Percentiles rank a stretch among this genome's conserved stretches.
These are phyloP conservation scores for Microthyrium microscopicum DNA, from an alignment of 2,329 filamentous ascomycete species.

Conservation along the genomic window DNA sequence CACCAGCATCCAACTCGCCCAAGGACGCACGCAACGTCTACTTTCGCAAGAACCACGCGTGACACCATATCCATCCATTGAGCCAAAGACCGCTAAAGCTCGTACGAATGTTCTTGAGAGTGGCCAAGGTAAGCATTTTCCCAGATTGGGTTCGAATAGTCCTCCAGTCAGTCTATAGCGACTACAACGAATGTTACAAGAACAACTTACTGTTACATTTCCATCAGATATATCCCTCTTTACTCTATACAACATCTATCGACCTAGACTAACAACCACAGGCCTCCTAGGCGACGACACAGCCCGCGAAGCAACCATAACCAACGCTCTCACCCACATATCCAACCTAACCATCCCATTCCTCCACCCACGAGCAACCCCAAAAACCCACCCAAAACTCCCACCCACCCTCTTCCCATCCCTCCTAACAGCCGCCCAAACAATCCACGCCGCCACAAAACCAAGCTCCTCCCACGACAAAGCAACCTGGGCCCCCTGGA, in stretches of 20 bases:
- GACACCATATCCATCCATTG: slow-evolving; percentile 36
- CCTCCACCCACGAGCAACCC: neutral
- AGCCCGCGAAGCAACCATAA: neutral
- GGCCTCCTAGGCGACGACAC: neutral
- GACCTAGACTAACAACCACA: neutral
- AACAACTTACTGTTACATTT: slow-evolving; percentile 19
- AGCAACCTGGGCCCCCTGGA: no score
- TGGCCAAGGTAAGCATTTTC: slow-evolving; percentile 14
- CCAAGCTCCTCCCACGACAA: no score
- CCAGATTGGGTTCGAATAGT: neutral
- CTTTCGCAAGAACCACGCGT: slow-evolving; percentile 29
- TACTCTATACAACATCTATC: neutral
- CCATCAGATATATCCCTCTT: neutral
- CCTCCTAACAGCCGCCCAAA: neutral
- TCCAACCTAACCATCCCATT: no score
- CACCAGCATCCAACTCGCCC: slow-evolving; percentile 49
- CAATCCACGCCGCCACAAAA: no score
- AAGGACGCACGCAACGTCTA: slow-evolving; percentile 31
- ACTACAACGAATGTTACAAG: slow-evolving; percentile 8
- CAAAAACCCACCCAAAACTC: neutral
- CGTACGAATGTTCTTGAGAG: slow-evolving; percentile 22
- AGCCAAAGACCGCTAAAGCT: slow-evolving; percentile 34
- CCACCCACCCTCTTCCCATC: neutral
- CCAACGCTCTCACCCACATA: slow-evolving; percentile 6
- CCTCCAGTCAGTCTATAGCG: neutral